Percentiles rank a stretch among this genome's conserved stretches.
These are phyloP conservation scores for Lathyrus tuberosus DNA, from an alignment of 306 rosid genomes.

Conservation along the genomic window DNA sequence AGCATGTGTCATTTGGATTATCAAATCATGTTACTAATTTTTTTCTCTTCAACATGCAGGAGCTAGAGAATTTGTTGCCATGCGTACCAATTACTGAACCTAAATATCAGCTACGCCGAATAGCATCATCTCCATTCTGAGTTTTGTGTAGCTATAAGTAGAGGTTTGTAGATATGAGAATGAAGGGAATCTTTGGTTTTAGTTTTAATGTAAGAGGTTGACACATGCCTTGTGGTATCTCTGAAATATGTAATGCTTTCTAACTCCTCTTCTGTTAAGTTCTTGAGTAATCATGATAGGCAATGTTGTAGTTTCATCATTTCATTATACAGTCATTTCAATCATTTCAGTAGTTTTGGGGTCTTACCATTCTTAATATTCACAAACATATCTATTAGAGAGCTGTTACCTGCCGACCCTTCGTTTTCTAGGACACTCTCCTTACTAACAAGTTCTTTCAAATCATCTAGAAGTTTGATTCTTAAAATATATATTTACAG, in stretches of 20 bases:
- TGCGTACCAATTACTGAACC: conserved; percentile 77
- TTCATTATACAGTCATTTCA: conserved; percentile 34
- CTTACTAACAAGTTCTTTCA: too few relatives aligned
- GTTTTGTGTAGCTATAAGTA: conserved; percentile 42
- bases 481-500: too few relatives aligned
- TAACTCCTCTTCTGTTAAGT: conserved; percentile 23
- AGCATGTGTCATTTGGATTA: conserved; percentile 12
- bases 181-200: conserved; percentile 21
- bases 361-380: too few relatives aligned
- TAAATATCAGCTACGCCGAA: conserved; percentile 90
- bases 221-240: conserved; percentile 30
- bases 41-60: conserved; percentile 55
- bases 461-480: too few relatives aligned
- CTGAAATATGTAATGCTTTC: conserved; percentile 36
- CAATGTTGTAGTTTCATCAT: conserved; percentile 41
- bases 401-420: not conserved
- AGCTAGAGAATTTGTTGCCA: conserved; percentile 74
- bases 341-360: not conserved
- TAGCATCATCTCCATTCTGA: conserved; percentile 77
- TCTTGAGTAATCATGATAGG: conserved; percentile 27
- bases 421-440: not conserved
- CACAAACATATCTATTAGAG: too few relatives aligned
- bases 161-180: conserved; percentile 46
- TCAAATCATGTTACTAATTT: conserved; percentile 7
- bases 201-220: conserved; percentile 32